Base-by-base conservation (phyloP, 2,329 filamentous ascomycete species). In the Spiromastix sp. region DNA sequence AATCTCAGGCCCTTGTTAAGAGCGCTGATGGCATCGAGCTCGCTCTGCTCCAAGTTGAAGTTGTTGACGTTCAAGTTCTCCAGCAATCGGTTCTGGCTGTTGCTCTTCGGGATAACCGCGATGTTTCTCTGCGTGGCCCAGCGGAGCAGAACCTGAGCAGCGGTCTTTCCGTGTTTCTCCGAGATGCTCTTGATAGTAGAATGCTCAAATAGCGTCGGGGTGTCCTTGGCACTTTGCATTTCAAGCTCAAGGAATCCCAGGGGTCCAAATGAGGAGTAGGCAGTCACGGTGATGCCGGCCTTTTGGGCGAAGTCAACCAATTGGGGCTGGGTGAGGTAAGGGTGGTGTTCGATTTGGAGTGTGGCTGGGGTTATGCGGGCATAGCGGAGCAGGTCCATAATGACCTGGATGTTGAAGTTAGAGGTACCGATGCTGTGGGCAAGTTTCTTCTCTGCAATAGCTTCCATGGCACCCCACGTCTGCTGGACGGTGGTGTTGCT, bases 271-370 rank as follows among this genome's bases (percentile, higher is more conserved):
- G 80, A 84, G 15, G 80, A 86, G 70, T 91, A 93, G 33, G 82
- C 85, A 3, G 84, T 91, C 38, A 93, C 71, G 47, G 70, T 68
- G 49, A 93, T 79, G 41, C 76, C 74, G 63, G 85, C 71, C 36
- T 66, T 63, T 66, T 81, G 70, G 49, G 79, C 80, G 34, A 85
- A 74, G 50, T 74, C 66, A 50, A 91, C 58, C 34, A 93, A 73
- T 36, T 77, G 71, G 40, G 68, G 61, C 70, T 93, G 85, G 42
- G 82, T 79, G 40, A 89, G 74, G 71, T 87, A 91, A 17, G 85
- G 85, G 71, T 93, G 85, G 67, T 89, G 83, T 70, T 93, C 85
- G 60, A 93, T 79, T 70, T 93, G 85, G 41, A 91, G 77, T 26
- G 81, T 79, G 25, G 83, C 80, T 6, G 84, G 82, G 29, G 70